Percentiles rank a stretch among this genome's conserved stretches.
These are phyloP conservation scores for Clavispora vitiphila DNA, from an alignment of 805 yeast species.

Conservation along the genomic window DNA sequence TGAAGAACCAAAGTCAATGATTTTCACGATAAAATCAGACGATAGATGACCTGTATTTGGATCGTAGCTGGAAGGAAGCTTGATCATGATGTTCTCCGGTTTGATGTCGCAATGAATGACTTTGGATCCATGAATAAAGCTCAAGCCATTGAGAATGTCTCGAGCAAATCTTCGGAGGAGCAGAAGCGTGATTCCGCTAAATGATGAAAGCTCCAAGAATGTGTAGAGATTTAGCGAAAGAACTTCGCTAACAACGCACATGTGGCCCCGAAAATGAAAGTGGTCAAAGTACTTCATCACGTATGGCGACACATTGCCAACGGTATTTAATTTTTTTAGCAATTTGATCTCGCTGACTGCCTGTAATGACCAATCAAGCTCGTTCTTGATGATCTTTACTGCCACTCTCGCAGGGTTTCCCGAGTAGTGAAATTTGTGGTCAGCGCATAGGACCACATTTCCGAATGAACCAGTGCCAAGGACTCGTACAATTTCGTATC, in stretches of 20 bases:
- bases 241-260: constrained; percentile 75
- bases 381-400: constrained; percentile 69
- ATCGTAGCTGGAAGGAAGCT: constrained; percentile 21
- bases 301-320: constrained; percentile 18
- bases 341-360: constrained; percentile 73
- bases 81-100: constrained; percentile 75
- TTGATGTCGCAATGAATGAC: constrained; percentile 83
- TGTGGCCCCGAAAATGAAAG: constrained; percentile 74
- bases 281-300: constrained; percentile 60
- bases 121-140: constrained; percentile 49
- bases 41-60: constrained; percentile 21
- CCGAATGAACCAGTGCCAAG: constrained; percentile 86
- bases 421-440: constrained; percentile 44
- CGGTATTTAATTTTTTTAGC: constrained; percentile 41
- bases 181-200: constrained; percentile 42
- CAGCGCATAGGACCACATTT: constrained; percentile 62
- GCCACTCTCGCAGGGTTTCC: constrained; percentile 49
- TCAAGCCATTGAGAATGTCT: constrained; percentile 56
- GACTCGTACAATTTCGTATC: constrained; percentile 56
- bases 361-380: constrained; percentile 69
- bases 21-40: constrained; percentile 46
- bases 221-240: constrained; percentile 66
- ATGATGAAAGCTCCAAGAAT: constrained; percentile 44
- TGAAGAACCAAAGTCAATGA: constrained; percentile 80
- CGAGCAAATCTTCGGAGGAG: constrained; percentile 42